Evolutionary conservation across 768 basidiomycete species (phyloP), one percentile per base, ranked within the genome.

Genomic region (Phanerodontia chrysosporium): DNA sequence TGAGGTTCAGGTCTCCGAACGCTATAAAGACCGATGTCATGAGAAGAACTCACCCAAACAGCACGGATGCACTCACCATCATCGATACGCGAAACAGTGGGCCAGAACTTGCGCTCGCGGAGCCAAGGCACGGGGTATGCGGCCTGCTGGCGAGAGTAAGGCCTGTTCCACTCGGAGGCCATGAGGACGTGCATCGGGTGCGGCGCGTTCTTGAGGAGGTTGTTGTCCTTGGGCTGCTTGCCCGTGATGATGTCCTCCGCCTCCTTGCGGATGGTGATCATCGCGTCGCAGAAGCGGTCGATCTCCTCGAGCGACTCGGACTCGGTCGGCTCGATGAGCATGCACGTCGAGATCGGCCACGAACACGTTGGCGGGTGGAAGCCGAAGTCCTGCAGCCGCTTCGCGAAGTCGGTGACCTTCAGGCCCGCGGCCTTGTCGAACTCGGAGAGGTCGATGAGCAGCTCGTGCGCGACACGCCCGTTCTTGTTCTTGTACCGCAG

Each of bases 301-400:
- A 98, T 83, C 72, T 98, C 96, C 61, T 95, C 90, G 28, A 97
- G 79, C 0, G 91, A 85, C 75, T 98, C 96, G 0, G 92, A 95
- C 73, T 98, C 96, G 1, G 96, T 98, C 6, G 96, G 96, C 74
- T 98, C 96, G 62, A 98, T 97, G 54, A 97, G 80, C 92, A 97
- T 97, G 68, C 91, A 95, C 1, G 96, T 97, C 21, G 92, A 87
- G 62, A 92, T 95, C 6, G 97, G 97, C 97, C 97, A 98, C 6
- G 95, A 95, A 73, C 94, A 96, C 4, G 97, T 99, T 1, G 97
- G 97, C 44, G 94, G 95, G 70, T 97, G 94, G 80, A 97, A 91
- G 58, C 94, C 92, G 66, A 89, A 95, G 70, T 94, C 91, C 85
- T 92, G 64, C 27, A 98, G 78, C 51, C 97, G 85, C 77, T 99